Base-by-base conservation (phyloP, 2,329 filamentous ascomycete species). In the Fusarium sp. region DNA sequence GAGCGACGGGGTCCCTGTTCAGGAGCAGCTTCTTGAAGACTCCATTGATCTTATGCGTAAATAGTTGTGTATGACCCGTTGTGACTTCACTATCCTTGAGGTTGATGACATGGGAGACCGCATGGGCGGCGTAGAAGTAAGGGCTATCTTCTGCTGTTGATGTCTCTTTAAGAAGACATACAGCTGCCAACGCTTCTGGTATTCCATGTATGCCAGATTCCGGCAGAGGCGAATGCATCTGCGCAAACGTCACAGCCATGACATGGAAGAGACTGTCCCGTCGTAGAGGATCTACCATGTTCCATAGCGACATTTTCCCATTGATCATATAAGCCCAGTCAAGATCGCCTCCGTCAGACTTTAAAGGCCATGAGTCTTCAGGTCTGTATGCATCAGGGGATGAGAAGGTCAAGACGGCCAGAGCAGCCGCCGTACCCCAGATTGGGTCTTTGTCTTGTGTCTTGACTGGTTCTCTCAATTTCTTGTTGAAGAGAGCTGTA, bases 351-450 rank as follows among this genome's bases (percentile, higher is more conserved):
- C 54, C 11, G 0, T 63, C 60, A 3, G 71, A 15, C 3, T 68
- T 77, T 0, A 81, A 33, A 2, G 80, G 80, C 80, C 79, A 82
- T 1, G 79, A 72, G 15, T 77, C 63, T 43, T 78, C 74, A 0
- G 77, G 68, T 0, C 53, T 64, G 46, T 49, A 52, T 4, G 79
- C 78, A 43, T 84, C 80, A 0, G 80, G 75, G 3, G 77, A 80
- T 0, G 81, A 76, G 61, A 84, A 83, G 1, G 77, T 67, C 2
- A 84, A 44, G 4, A 84, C 70, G 3, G 77, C 79, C 1, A 85
- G 66, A 10, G 80, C 78, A 23, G 83, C 81, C 0, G 83, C 83
- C 8, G 82, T 83, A 4, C 76, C 81, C 84, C 84, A 85, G 6
- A 85, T 79, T 15, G 83, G 70, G 63, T 85, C 84, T 41, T 77